Percentiles rank a stretch among this genome's conserved stretches.
Conservation (phyloP, 768 basidiomycete genomes). For the Udeniomyces megalosporus region DNA sequence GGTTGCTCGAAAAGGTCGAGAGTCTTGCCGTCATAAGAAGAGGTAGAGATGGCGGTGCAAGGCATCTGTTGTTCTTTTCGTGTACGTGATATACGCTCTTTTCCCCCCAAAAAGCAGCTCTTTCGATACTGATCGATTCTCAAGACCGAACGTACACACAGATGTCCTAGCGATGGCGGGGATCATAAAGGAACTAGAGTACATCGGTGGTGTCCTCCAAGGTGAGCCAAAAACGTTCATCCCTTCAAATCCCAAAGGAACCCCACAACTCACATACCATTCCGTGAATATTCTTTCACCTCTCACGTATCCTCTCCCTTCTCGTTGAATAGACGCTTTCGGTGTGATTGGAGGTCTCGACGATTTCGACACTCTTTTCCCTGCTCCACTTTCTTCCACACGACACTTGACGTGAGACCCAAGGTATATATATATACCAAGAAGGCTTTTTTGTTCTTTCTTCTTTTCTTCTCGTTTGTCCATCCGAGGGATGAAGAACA, state of each 20-base stretch:
- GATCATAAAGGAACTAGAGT: slow-evolving; percentile 75
- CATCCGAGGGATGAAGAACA: no score
- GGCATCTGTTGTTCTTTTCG: slow-evolving; percentile 61
- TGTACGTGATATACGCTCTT: not conserved
- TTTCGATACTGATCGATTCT: no score
- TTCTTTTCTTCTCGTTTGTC: no score
- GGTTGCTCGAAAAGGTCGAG: slow-evolving; percentile 68
- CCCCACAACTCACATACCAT: no score
- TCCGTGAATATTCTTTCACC: not conserved
- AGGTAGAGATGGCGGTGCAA: slow-evolving; percentile 60
- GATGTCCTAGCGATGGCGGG: slow-evolving; percentile 35
- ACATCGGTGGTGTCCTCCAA: slow-evolving; percentile 62
- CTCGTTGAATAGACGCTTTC: slow-evolving; percentile 43
- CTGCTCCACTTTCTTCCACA: not conserved
- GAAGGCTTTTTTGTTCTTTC: no score
- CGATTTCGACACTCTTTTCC: slow-evolving; percentile 69
- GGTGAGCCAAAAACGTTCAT: no score
- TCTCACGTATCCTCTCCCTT: no score
- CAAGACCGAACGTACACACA: no score
- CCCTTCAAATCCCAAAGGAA: not conserved
- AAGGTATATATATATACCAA: no score
- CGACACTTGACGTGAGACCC: no score
- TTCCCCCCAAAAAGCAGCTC: no score
- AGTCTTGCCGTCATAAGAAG: slow-evolving; percentile 74
- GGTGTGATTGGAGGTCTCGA: slow-evolving; percentile 70